Evolutionary conservation across 306 rosid species (phyloP), one percentile per base, ranked within the genome.

Genomic region (Citrullus amarus): DNA sequence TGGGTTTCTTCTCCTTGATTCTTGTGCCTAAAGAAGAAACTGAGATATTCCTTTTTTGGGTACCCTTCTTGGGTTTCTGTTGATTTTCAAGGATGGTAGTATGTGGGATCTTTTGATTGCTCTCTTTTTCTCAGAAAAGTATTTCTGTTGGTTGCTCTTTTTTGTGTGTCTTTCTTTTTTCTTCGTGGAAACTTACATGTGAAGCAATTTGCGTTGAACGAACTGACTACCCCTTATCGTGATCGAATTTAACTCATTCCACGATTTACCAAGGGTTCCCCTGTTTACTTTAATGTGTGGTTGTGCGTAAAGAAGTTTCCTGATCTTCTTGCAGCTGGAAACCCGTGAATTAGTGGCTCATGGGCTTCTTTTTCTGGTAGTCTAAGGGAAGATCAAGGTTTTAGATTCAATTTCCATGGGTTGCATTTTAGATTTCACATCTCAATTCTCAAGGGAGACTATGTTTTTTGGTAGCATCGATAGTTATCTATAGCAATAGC

Each of bases 161-260:
- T 81, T 77, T 83, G 36, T 4, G 54, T 43, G 30, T 68, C 15
- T 15, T 82, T 68, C 81, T 70, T 72, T 81, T 75, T 65, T 53
- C 70, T 93, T 87, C 86, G 61, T 51, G 84, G 87, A 91, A 90
- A 90, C 98, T 86, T 93, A 84, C 87, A 83, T 87, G 48, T 79
- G 92, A 93, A 91, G 98, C 98, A 88, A 88, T 80, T 88, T 78
- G 87, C 87, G 88, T 84, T 88, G 82, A 82, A 80, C 76, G 79
- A 82, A 80, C 78, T 50, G 25, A 59, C 11, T 51, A 36, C 63
- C 41, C 22, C 50, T 18, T 86, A 85, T 85, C 88, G 90, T 90
- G 98, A 90, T 80, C 70, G 86, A 83, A 86, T 88, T 93, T 79
- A 76, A 41, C 20, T 76, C 67, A 55, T 76, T 76, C 67, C 25